These are phyloP conservation scores for Eimeria falciformis DNA, from an alignment of 169 alveolate genomes.

Conservation along the genomic window DNA sequence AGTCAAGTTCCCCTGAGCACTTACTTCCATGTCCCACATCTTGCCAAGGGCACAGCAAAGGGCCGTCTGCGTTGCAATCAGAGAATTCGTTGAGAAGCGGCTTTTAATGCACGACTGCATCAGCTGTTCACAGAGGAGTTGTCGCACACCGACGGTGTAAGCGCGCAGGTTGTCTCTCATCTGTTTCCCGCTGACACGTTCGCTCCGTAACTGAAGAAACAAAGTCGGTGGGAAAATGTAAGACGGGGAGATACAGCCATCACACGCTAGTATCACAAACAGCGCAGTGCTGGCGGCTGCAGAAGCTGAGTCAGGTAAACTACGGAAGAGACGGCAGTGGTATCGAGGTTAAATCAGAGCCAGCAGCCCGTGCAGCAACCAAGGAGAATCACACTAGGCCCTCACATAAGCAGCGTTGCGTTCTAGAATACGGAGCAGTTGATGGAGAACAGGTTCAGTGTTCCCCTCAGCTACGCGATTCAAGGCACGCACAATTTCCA, in stretches of 20 bases:
- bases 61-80: constrained; percentile 73
- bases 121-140: constrained; percentile 54
- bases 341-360: too few relatives aligned
- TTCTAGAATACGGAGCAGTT: constrained; percentile 37
- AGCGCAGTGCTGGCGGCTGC: too few relatives aligned
- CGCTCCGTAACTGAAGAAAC: constrained; percentile 19
- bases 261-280: too few relatives aligned
- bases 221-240: too few relatives aligned
- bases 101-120: constrained; percentile 46
- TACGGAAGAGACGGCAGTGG: too few relatives aligned
- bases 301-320: too few relatives aligned
- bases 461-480: constrained; percentile 75
- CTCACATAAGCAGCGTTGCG: constrained; percentile 40
- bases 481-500: constrained; percentile 40
- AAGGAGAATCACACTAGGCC: background rate
- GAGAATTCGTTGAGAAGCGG: constrained; percentile 46
- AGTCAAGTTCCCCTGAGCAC: background rate
- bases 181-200: background rate
- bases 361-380: background rate
- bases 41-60: constrained; percentile 69
- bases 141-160: constrained; percentile 6
- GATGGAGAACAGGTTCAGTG: constrained; percentile 55
- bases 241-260: too few relatives aligned
- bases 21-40: constrained; percentile 62
- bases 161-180: background rate